Evolutionary conservation across 805 yeast species (phyloP), one percentile per base, ranked within the genome.

Genomic region (Yarrowia deformans): DNA sequence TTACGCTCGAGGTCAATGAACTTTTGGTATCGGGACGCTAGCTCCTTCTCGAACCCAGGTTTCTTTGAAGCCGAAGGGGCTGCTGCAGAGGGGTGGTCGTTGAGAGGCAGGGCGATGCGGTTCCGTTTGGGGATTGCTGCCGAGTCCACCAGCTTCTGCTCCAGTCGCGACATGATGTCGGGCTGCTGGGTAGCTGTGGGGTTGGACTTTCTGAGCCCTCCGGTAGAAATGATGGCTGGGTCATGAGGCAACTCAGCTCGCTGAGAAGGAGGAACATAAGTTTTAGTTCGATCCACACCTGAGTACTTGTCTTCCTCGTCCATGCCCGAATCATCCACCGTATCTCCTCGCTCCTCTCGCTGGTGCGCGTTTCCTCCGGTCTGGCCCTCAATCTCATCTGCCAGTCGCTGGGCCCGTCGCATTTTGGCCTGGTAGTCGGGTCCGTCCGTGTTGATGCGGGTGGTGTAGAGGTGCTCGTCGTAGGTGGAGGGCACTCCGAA

Each of bases 271-370:
- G 71, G 69, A 7, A 48, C 45, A n/a, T 69, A 63, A 19, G 71
- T 23, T 9, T 43, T 42, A 12, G 72, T 75, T 75, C 95, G 85
- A 70, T 84, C 88, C 55, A 93, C 99, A 64, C 98, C 98, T 5
- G 97, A 92, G 76, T 93, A 95, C 79, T 90, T 90, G 78, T 93
- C 97, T 78, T 95, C 99, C 80, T 95, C 99, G 78, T 95, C 98
- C 73, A 91, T 73, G 18, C 97, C 97, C 70, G 90, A 85, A 75
- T 91, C 97, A 76, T 91, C 97, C 46, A 90, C 84, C 4, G 52
- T 74, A 16, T 87, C 71, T 34, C 97, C 97, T 77, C 99, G 87
- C 78, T 94, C 99, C 77, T 94, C 99, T 71, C 97, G 94, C 34
- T 93, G 72, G 77, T 95, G 98, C 37, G 85, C 80, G 75, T 91